Evolutionary conservation across 2,329 filamentous ascomycete species (phyloP).

Genomic region (Monosporascus sp.): DNA sequence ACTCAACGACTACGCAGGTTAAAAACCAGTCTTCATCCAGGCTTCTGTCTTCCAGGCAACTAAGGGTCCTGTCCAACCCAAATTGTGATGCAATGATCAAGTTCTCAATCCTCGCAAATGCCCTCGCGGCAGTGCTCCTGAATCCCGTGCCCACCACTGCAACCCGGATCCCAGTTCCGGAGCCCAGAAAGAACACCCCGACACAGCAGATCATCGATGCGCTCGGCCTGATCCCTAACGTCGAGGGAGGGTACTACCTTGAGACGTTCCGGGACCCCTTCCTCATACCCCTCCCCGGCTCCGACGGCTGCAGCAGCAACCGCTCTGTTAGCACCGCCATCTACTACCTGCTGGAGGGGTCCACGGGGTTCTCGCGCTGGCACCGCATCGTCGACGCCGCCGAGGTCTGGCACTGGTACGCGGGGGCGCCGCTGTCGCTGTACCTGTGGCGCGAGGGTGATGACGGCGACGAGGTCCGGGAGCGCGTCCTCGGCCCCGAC

Average conservation of each 20-base stretch:
- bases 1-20: no score
- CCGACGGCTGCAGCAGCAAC: conserved; percentile 7
- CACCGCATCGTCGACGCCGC: conserved; percentile 45
- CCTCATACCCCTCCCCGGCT: conserved; percentile 2
- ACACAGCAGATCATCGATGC: conserved; percentile 38
- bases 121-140: no score
- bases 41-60: no score
- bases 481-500: conserved; percentile 35
- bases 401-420: conserved; percentile 51
- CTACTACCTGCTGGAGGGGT: conserved; percentile 42
- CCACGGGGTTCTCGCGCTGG: conserved; percentile 38
- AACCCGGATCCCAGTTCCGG: background rate
- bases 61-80: no score
- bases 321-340: conserved; percentile 45
- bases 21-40: no score
- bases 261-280: conserved; percentile 40
- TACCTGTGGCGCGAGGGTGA: conserved; percentile 41
- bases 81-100: no score
- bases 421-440: conserved; percentile 42
- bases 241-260: conserved; percentile 44
- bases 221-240: conserved; percentile 38
- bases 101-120: no score
- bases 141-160: background rate
- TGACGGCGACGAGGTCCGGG: conserved; percentile 32
- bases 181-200: conserved; percentile 19